These are phyloP conservation scores for Termitomyces sp. DNA, from an alignment of 768 basidiomycete genomes.

Conservation along the genomic window DNA sequence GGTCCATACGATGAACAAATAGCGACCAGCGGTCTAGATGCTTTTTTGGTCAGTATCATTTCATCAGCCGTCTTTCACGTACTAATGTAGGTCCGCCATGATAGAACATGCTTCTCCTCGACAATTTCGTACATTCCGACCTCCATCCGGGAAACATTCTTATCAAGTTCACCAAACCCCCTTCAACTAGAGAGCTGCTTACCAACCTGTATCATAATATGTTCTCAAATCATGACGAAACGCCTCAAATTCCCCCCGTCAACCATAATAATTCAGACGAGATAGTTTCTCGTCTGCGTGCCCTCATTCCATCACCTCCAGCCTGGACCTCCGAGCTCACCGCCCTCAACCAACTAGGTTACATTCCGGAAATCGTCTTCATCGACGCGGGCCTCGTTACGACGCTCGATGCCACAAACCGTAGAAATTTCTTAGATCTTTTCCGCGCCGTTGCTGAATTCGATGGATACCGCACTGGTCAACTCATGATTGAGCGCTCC, in stretches of 20 bases:
- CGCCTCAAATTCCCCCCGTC: conserved; percentile 23
- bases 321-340: conserved; percentile 71
- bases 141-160: conserved; percentile 95
- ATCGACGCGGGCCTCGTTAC: conserved; percentile 96
- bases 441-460: conserved; percentile 96
- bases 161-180: conserved; percentile 92
- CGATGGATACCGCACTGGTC: conserved; percentile 92
- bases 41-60: conserved; percentile 69
- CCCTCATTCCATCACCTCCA: conserved; percentile 48
- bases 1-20: conserved; percentile 87
- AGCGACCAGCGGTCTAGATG: conserved; percentile 90
- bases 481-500: conserved; percentile 95
- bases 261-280: conserved; percentile 47
- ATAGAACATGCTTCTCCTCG: conserved; percentile 95
- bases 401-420: conserved; percentile 73
- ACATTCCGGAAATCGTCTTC: conserved; percentile 91
- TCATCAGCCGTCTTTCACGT: neutral
- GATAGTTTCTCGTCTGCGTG: conserved; percentile 67
- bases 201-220: conserved; percentile 51
- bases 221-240: conserved; percentile 31
- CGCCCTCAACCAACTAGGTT: conserved; percentile 59
- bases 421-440: conserved; percentile 92
- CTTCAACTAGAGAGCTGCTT: conserved; percentile 60
- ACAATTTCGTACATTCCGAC: conserved; percentile 95
- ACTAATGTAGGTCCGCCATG: neutral